Base-by-base conservation (phyloP, 805 yeast genomes). In the Wickerhamiella domercqiae region DNA sequence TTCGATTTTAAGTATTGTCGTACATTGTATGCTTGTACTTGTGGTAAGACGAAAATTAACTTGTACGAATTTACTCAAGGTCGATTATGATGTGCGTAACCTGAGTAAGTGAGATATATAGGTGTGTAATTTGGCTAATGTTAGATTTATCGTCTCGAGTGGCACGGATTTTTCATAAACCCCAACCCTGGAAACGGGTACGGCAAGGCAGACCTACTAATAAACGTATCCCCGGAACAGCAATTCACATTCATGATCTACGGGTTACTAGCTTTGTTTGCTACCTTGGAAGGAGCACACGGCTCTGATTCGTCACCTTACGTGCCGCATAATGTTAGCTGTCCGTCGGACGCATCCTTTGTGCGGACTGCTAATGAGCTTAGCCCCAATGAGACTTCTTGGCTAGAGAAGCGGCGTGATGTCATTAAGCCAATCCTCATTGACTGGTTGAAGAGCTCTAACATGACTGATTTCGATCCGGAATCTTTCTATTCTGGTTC, bases 381-480 rank as follows among this genome's bases (percentile, higher is more conserved):
- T 17, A 43, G 45, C 35, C 29, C 42, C 13, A 43, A 52, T 21
- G 63, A 59, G 42, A 17, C 18, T 16, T 39, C 40, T 26, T 59
- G 64, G 50, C 41, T 59, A 35, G 20, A 42, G 13, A 45, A 44
- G 40, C 50, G 63, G 25, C 52, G 53, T 29, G 24, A 44, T 33
- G 36, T 45, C 34, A 61, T 71, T 32, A 57, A 56, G 37, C 50
- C 50, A 21, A 56, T 61, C 30, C 53, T 72, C 43, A 54, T 59
- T 28, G 57, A 57, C 19, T 71, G 67, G 49, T 58, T 72, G 36
- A 52, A 57, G 24, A 58, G 64, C 15, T 61, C 68, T 19, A 63
- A 63, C 39, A 47, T 73, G 55, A 53, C 60, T 13, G 72, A 64
- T 43, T 68, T 72, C 45, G 66, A 69, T 43, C 67, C 68, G 2